Evolutionary conservation across 2,329 filamentous ascomycete genomes (phyloP).

Genomic region (Trichoderma oligosporum): DNA sequence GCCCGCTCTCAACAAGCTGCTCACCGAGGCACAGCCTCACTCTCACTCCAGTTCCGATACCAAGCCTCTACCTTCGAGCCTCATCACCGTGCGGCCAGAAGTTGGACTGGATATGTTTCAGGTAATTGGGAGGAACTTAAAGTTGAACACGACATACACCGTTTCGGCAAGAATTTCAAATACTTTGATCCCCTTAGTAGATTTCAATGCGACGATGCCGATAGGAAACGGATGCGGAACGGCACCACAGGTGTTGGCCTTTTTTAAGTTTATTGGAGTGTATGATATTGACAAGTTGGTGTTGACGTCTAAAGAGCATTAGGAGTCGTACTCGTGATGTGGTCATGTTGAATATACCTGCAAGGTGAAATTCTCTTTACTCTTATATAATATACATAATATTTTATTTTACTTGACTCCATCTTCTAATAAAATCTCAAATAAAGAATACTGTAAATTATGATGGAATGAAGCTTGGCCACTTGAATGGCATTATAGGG

Average conservation of each 20-base stretch:
- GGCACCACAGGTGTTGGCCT: constrained; percentile 19
- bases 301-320: not conserved
- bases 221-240: constrained; percentile 18
- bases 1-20: constrained; percentile 16
- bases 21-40: not conserved
- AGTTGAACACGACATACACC: constrained; percentile 20
- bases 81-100: constrained; percentile 20
- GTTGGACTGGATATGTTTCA: constrained; percentile 21
- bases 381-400: no score
- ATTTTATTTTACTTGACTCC: no score
- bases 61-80: not conserved
- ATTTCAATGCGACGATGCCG: constrained; percentile 15
- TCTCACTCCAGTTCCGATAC: not conserved
- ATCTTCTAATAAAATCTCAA: no score
- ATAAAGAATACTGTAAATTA: no score
- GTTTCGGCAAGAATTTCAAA: constrained; percentile 7
- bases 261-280: constrained; percentile 19
- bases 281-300: constrained; percentile 15
- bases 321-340: no score
- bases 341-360: no score
- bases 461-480: no score
- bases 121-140: constrained; percentile 18
- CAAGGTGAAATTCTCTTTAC: no score
- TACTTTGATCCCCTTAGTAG: constrained; percentile 14
- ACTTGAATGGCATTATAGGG: no score